Conservation (phyloP, 2,329 filamentous ascomycete genomes). For the Colletotrichum sp. region DNA sequence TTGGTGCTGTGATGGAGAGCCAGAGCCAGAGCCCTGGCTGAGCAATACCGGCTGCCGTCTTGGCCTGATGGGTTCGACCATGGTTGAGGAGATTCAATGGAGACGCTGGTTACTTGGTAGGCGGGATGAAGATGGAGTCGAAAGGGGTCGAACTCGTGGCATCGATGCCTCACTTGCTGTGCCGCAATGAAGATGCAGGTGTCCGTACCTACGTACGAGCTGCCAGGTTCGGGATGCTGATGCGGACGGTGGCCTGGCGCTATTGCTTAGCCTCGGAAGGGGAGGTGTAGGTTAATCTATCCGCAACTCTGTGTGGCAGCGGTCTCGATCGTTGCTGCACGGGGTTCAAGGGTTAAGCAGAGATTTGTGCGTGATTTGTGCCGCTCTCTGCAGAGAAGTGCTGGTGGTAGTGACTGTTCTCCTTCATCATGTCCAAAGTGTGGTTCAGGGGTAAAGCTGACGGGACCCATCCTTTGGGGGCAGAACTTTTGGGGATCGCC, state of each 20-base stretch:
- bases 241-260: not conserved
- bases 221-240: not conserved
- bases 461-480: not conserved
- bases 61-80: not conserved
- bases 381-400: not conserved
- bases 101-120: not conserved
- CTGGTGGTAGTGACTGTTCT: not conserved
- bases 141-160: not conserved
- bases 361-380: not conserved
- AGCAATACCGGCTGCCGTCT: not conserved
- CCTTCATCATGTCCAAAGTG: not conserved
- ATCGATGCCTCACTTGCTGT: not conserved
- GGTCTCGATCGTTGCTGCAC: not conserved
- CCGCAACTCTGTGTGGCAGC: conserved; percentile 4
- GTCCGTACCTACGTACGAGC: not conserved
- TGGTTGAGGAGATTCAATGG: not conserved
- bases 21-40: not conserved
- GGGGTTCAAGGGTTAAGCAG: not conserved
- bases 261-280: not conserved
- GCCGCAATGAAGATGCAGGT: not conserved
- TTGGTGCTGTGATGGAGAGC: not conserved
- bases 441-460: not conserved
- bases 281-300: conserved; percentile 8
- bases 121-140: not conserved
- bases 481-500: not conserved